Percentiles rank a stretch among this genome's conserved stretches.
Conservation (phyloP, 179 eudicot species). For the Monotropa hypopitys region DNA sequence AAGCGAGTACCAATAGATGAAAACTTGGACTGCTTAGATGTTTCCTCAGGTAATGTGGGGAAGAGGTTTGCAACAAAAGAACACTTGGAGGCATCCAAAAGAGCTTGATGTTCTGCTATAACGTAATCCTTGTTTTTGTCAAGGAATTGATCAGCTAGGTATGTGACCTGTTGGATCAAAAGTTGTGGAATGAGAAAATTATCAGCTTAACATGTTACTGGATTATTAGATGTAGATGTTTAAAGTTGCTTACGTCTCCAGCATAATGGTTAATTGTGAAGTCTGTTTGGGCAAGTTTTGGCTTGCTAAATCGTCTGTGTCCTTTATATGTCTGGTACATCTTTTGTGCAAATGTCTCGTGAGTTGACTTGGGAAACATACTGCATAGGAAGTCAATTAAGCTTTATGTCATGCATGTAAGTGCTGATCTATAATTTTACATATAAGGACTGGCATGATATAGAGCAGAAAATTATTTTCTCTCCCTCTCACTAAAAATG, state of each 20-base stretch:
- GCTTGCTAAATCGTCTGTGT: slow-evolving; percentile 88
- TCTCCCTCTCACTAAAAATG: neutral
- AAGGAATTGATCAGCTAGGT: slow-evolving; percentile 81
- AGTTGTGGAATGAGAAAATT: neutral
- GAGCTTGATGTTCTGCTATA: slow-evolving; percentile 96
- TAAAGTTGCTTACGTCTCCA: slow-evolving; percentile 61
- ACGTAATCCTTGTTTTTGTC: slow-evolving; percentile 96
- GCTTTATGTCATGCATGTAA: neutral
- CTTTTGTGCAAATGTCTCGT: slow-evolving; percentile 97
- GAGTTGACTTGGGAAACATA: slow-evolving; percentile 96
- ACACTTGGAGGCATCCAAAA: slow-evolving; percentile 66
- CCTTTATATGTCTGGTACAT: slow-evolving; percentile 88
- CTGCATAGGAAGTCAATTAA: slow-evolving; percentile 36
- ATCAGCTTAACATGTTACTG: neutral
- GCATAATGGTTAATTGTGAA: slow-evolving; percentile 91
- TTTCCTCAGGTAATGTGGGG: slow-evolving; percentile 64
- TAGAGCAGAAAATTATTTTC: neutral
- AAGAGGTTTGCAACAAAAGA: slow-evolving; percentile 67
- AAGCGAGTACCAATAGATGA: slow-evolving; percentile 94
- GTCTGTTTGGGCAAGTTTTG: slow-evolving; percentile 87
- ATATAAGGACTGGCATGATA: neutral
- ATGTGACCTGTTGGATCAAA: slow-evolving; percentile 49
- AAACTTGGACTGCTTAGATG: slow-evolving; percentile 89
- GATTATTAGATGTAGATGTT: neutral
- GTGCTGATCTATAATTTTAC: neutral